These are phyloP conservation scores for Erodium texanum DNA, from an alignment of 441 rosid genomes.

Conservation along the genomic window DNA sequence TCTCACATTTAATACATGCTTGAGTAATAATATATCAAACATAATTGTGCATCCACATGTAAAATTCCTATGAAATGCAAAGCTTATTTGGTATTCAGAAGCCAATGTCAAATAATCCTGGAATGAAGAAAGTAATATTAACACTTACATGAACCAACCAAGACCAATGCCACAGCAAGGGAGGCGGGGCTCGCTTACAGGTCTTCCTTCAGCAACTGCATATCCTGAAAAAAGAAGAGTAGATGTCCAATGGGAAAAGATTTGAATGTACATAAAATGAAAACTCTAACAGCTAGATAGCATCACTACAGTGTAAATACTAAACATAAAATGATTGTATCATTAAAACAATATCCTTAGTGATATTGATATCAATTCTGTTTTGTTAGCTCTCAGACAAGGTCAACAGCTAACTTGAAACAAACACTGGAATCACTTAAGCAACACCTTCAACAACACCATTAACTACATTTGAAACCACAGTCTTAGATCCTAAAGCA, in stretches of 20 bases:
- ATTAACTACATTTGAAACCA: background rate
- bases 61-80: background rate
- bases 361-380: background rate
- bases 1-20: background rate
- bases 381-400: background rate
- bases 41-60: background rate
- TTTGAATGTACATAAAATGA: background rate
- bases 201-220: slow-evolving; percentile 85
- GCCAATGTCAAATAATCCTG: background rate
- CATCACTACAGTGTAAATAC: background rate
- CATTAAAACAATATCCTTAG: background rate
- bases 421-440: background rate
- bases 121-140: background rate
- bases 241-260: background rate
- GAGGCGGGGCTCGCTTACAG: slow-evolving; percentile 62
- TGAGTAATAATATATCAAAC: background rate
- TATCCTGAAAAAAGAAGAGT: slow-evolving; percentile 32
- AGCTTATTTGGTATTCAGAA: background rate
- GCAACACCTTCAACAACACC: background rate
- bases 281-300: background rate
- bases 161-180: slow-evolving; percentile 86
- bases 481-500: background rate
- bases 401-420: background rate
- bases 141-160: slow-evolving; percentile 85
- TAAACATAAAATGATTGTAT: too few relatives aligned